Evolutionary conservation across 2,329 filamentous ascomycete species (phyloP).

Genomic region (Aureobasidium sp.): DNA sequence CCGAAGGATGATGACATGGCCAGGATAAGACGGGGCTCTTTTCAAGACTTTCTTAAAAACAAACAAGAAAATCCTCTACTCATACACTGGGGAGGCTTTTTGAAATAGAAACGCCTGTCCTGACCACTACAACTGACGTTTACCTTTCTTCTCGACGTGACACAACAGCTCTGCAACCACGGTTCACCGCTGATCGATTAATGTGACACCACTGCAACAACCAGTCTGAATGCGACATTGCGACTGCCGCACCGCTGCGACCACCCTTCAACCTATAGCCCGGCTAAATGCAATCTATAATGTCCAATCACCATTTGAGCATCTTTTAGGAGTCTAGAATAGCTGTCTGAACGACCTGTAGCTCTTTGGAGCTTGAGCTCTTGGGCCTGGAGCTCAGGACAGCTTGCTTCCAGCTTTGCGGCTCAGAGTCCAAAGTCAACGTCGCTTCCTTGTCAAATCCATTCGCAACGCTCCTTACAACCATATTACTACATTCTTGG

Average conservation of each 20-base stretch:
- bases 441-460: not conserved
- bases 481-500: not conserved
- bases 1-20: constrained; percentile 12
- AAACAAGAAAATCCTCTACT: constrained; percentile 10
- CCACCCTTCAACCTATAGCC: not conserved
- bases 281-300: not conserved
- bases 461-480: not conserved
- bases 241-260: not conserved
- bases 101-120: not conserved
- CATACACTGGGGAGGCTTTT: constrained; percentile 4
- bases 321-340: not conserved
- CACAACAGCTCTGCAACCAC: not conserved
- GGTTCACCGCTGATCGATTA: not conserved
- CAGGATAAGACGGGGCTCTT: constrained; percentile 1
- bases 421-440: not conserved
- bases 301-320: not conserved
- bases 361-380: constrained; percentile 5
- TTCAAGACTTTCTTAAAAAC: constrained; percentile 11
- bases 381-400: constrained; percentile 7
- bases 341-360: not conserved
- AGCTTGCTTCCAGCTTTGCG: constrained; percentile 6
- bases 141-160: not conserved
- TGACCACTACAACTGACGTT: constrained; percentile 2
- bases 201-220: not conserved
- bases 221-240: not conserved